A percentile compares a stretch with the other conserved stretches of the same genome.
Evolutionary conservation across 2,329 filamentous ascomycete genomes (phyloP).

Genomic region (Cladosporium sp.): DNA sequence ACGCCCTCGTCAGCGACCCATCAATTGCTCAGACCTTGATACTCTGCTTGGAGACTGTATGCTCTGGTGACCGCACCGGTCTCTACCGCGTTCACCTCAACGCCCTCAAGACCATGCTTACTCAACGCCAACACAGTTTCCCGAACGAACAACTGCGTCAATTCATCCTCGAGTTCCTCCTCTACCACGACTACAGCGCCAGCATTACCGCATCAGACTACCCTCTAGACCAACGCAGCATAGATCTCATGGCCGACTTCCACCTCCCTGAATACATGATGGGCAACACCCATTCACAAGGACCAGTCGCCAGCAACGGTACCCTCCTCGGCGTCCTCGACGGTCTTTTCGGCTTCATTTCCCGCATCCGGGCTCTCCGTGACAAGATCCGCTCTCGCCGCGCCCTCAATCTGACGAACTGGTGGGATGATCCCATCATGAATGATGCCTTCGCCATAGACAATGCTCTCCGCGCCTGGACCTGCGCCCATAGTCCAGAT

Average conservation of each 20-base stretch:
- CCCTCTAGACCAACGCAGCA: slow-evolving; percentile 37
- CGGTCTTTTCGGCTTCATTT: slow-evolving; percentile 73
- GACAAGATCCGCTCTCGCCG: slow-evolving; percentile 70
- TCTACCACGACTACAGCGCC: slow-evolving; percentile 68
- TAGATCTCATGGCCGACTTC: slow-evolving; percentile 51
- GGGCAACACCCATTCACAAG: not conserved
- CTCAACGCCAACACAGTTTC: slow-evolving; percentile 41
- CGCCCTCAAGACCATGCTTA: slow-evolving; percentile 70
- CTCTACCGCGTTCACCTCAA: slow-evolving; percentile 77
- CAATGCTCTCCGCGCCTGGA: slow-evolving; percentile 68
- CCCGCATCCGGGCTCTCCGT: slow-evolving; percentile 72
- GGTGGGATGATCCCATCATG: slow-evolving; percentile 68
- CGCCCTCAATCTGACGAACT: slow-evolving; percentile 57
- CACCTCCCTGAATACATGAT: slow-evolving; percentile 52
- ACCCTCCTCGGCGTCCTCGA: slow-evolving; percentile 76
- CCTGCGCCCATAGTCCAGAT: slow-evolving; percentile 52
- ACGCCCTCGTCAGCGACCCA: slow-evolving; percentile 37
- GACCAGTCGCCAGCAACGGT: slow-evolving; percentile 44
- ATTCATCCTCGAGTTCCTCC: slow-evolving; percentile 71
- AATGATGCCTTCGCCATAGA: slow-evolving; percentile 74
- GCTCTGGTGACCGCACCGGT: slow-evolving; percentile 57
- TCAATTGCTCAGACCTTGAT: slow-evolving; percentile 59
- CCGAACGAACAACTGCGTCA: slow-evolving; percentile 65
- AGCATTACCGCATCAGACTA: slow-evolving; percentile 52
- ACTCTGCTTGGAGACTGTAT: slow-evolving; percentile 58